Evolutionary conservation across 2,329 filamentous ascomycete genomes (phyloP), one percentile per base, ranked within the genome.

Genomic region (Penicillium sp.): DNA sequence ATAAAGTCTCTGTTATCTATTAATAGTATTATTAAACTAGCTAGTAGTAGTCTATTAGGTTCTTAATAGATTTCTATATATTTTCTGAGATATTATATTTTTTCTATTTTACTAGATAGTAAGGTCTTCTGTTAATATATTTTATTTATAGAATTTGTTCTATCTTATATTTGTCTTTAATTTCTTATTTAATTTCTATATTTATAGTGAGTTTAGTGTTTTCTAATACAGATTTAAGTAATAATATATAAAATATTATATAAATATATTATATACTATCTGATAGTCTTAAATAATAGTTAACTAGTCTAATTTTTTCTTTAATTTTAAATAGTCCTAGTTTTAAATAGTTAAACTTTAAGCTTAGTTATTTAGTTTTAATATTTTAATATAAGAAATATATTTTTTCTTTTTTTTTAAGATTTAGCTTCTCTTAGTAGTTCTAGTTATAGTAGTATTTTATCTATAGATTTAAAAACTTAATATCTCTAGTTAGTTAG

Each of bases 81-180:
- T 51, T 51, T 31, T 51, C 49, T 52, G 23, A 48, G 36, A 21
- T 52, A 48, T 9, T 5, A 31, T 52, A 52, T 16, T n/a, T 23
- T 26, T 52, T 24, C 34, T 26, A 48, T 42, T 48, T 52, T 9
- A 52, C 31, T 36, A 52, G 29, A 33, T 33, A 33, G 29, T 33
- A 14, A 19, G 26, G 31, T n/a, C 16, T 52, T 33, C 33, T 40
- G 29, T 19, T 52, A 29, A 42, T 16, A 14, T 10, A 10, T 50
- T 31, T 50, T 50, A 42, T 24, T 4, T 26, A 9, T 37, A 51
- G 14, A 24, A 51, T 45, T 39, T 28, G 14, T 19, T 48, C 16
- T 18, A 48, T 16, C 36, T 47, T 23, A 23, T 47, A 47, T 24
- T 47, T n/a, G n/a, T 47, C 6, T 47, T 47, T n/a, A 2, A 3